Base-by-base conservation (phyloP, 306 rosid species). In the Calophaca sinica region DNA sequence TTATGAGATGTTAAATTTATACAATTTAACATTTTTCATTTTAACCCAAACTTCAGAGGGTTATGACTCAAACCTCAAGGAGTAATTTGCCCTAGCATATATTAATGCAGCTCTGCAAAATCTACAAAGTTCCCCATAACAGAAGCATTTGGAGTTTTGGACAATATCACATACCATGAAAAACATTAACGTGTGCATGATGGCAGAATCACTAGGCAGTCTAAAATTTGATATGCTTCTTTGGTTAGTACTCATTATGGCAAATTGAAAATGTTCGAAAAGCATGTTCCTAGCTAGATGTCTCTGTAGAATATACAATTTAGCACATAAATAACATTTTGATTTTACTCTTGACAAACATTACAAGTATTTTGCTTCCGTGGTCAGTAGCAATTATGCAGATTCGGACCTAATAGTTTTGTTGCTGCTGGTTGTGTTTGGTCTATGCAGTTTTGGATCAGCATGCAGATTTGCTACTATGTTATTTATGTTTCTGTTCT, bases 91-190 rank as follows among this genome's bases (percentile, higher is more conserved):
- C 7, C 20, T 9, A 46, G 31, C 8, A 45, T 66, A 8, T 29
- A 49, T 49, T 44, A 20, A 2, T 73, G 4, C 38, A 59, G 10
- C 5, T 38, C 12, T 20, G 4, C 54, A 20, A 48, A 58, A 49
- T 7, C 50, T 15, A 51, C 38, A 63, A 55, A 53, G 36, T 15
- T 8, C 9, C 62, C 48, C 15, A 41, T 9, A 66, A 68, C 13
- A 60, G 79, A 61, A 80, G 45, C 64, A 8, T 10, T 39, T 20
- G n/a, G n/a, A n/a, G n/a, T n/a, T n/a, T n/a, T n/a, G 13, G 29
- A 31, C 46, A 44, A 35, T 15, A 42, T 32, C 45, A 39, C 50
- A 45, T 45, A 33, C 10, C 39, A 5, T 5, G 31, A 4, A 28
- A 10, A 74, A 50, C 9, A 6, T 6, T 20, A 20, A 28, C 5